phyloP scores from a whole-genome alignment of 176 grass and related monocot genomes.

The Lolium multiflorum region DNA sequence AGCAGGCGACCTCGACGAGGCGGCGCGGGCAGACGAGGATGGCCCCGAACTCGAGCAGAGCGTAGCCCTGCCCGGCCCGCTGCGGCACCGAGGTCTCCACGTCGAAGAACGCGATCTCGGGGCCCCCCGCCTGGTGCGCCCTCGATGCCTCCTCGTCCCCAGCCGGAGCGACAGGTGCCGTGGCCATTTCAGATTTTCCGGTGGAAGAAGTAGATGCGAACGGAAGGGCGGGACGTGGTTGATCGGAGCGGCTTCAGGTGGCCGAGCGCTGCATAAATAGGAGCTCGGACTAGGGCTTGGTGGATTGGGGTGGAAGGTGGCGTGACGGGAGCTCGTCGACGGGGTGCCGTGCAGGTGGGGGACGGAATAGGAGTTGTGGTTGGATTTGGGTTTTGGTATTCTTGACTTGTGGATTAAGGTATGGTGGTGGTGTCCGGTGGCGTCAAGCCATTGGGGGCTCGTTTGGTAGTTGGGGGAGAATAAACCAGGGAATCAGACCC shows the following conservation, averaged over 20 bases:
- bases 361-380: too few relatives aligned
- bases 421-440: neutral
- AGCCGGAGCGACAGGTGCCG: neutral
- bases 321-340: constrained; percentile 44
- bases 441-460: neutral
- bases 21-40: constrained; percentile 80
- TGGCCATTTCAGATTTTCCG: constrained; percentile 26
- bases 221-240: neutral
- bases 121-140: constrained; percentile 8
- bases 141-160: neutral
- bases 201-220: neutral
- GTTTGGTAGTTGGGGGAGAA: too few relatives aligned
- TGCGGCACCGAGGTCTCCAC: constrained; percentile 86
- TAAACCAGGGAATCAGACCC: too few relatives aligned
- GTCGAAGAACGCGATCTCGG: constrained; percentile 99
- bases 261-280: constrained; percentile 32
- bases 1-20: constrained; percentile 77
- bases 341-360: neutral
- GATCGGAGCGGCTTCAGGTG: neutral
- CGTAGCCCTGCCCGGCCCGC: constrained; percentile 53
- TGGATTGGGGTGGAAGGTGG: constrained; percentile 4
- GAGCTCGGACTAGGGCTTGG: neutral
- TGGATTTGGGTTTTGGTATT: neutral
- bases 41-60: constrained; percentile 94
- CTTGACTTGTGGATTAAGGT: neutral